Base-by-base conservation (phyloP, 2,329 filamentous ascomycete species). In the Paecilomyces sp. region DNA sequence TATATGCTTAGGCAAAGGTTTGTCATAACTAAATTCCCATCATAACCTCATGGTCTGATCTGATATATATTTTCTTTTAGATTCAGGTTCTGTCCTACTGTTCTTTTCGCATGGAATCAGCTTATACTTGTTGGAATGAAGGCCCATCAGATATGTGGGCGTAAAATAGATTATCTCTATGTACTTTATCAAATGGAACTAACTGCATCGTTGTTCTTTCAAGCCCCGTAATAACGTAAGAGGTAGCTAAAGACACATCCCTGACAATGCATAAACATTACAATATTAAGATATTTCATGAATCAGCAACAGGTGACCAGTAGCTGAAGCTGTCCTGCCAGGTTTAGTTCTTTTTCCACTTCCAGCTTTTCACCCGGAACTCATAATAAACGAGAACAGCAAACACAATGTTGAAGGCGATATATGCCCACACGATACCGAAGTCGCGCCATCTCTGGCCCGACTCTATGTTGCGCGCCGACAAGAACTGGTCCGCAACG, bases 391-490 rank as follows among this genome's bases (percentile, higher is more conserved):
- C 7, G 57, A 69, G 2, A 65, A 87, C 70, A 0, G 84, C 83
- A 0, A 77, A 83, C 31, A 72, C 71, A n/a, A 85, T 71, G 67
- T 88, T 88, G 69, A 87, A 84, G 12, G 78, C 69, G 58, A 86
- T 79, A 61, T 83, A 88, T 0, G 78, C 80, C 77, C 82, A 86
- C 57, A 86, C 74, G 28, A 89, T 73, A 1, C 85, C 88, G 68
- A 87, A 88, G 70, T 91, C 88, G 60, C 87, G 81, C 87, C 87
- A 91, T 28, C 85, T 76, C 30, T 88, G 76, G 30, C 63, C 69
- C 68, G 87, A 90, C 60, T 78, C 69, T 59, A 83, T 80, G 55
- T 78, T 76, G 54, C 85, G 79, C 0, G 62, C 60, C 0, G 77
- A 67, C 33, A 79, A 66, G 59, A 79, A 79, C 56, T 79, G 72